A percentile compares a stretch with the other conserved stretches of the same genome.
Conservation (phyloP, 345 rosid genomes). For the Gynandropsis gynandra region DNA sequence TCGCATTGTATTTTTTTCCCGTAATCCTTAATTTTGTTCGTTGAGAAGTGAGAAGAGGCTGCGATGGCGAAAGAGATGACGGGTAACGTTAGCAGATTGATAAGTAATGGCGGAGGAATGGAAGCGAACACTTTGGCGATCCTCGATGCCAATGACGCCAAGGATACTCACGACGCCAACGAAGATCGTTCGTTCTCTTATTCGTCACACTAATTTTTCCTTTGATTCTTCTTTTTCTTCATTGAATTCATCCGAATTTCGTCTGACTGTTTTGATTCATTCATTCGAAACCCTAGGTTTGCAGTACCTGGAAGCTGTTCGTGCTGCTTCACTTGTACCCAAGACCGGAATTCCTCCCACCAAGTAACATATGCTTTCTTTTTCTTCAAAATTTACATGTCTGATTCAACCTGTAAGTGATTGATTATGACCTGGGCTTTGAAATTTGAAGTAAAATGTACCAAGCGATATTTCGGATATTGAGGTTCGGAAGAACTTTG, state of each 20-base stretch:
- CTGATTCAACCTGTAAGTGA: background rate
- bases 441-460: conserved; percentile 52
- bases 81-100: conserved; percentile 25
- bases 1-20: too few relatives aligned
- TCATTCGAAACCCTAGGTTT: conserved; percentile 34
- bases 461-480: conserved; percentile 55
- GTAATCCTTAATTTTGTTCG: too few relatives aligned
- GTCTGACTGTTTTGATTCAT: background rate
- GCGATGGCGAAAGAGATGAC: conserved; percentile 22
- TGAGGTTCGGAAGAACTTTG: conserved; percentile 52
- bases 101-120: conserved; percentile 29
- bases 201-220: background rate
- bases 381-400: background rate
- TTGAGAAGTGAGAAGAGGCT: too few relatives aligned
- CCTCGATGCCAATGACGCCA: conserved; percentile 46
- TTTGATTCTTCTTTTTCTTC: background rate
- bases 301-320: conserved; percentile 75
- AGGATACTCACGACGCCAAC: conserved; percentile 46
- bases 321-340: conserved; percentile 44
- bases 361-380: conserved; percentile 25
- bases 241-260: background rate
- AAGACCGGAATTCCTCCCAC: conserved; percentile 53
- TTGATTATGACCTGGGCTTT: background rate
- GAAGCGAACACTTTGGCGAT: conserved; percentile 74
- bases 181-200: conserved; percentile 45